Base-by-base conservation (phyloP, 208 protist genomes). In the Acanthamoeba royreba region DNA sequence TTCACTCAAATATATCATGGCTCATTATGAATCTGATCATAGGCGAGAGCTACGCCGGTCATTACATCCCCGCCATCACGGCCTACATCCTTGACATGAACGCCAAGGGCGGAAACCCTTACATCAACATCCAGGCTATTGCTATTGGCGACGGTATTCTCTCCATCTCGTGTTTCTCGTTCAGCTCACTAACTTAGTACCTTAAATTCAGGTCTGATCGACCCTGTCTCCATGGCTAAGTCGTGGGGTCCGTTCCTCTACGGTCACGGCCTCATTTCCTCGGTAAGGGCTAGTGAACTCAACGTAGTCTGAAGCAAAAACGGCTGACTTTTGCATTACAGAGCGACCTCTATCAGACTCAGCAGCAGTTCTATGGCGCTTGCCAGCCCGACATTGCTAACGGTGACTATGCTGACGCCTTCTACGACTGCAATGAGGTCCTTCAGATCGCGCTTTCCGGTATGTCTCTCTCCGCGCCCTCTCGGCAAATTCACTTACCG, bases 231-330 rank as follows among this genome's bases (percentile, higher is more conserved):
- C 19, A 89, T 89, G 81, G 81, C 81, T 33, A 66, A 89, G 81
- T 89, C 81, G 19, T 89, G 81, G 81, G 81, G 81, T 31, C 46
- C 81, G 17, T 89, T 69, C 81, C 81, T 89, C 49, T 89, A 89
- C 53, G 46, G 38, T 22, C 46, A 89, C 49, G 66, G 66, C 81
- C 46, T 69, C 49, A 89, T 89, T 40, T 83, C 72, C 19, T 53
- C 38, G 19, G 72, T 83, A 83, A 28, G 8, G n/a, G 4, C 19
- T 8, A 63, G 8, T n/a, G 5, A 61, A 17, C 53, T 15, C 15
- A 11, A 35, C 55, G n/a, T 63, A 35, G 53, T 25, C 11, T 2
- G 2, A 13, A 17, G 8, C 8, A 0, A 7, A n/a, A n/a, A n/a
- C n/a, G n/a, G 5, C 55, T 63, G 5, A 1, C 55, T 63, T 7